phyloP scores from a whole-genome alignment of 768 basidiomycete species.

The Clathrus columnatus region DNA sequence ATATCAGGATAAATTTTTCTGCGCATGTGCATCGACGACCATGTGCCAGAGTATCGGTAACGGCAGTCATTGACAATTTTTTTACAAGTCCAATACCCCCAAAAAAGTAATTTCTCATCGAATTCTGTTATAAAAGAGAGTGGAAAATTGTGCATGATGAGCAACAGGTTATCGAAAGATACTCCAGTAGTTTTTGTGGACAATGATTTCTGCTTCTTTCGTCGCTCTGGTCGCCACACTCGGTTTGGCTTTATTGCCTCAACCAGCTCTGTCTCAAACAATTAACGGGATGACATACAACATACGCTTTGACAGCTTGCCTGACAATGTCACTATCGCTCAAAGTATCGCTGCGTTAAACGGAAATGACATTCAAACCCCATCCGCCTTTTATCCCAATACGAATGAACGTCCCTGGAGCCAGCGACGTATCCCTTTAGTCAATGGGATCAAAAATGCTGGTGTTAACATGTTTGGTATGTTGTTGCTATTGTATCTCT shows the following conservation, averaged over 20 bases:
- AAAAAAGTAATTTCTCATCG: too few relatives aligned
- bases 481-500: neutral
- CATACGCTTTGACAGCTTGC: conserved; percentile 44
- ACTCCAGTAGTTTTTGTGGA: too few relatives aligned
- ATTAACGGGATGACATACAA: conserved; percentile 30
- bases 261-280: neutral
- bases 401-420: conserved; percentile 47
- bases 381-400: conserved; percentile 20
- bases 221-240: neutral
- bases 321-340: conserved; percentile 39
- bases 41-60: too few relatives aligned
- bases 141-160: too few relatives aligned
- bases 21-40: too few relatives aligned
- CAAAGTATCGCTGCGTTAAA: conserved; percentile 32
- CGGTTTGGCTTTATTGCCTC: neutral
- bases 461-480: conserved; percentile 31
- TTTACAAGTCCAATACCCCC: too few relatives aligned
- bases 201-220: neutral
- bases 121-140: too few relatives aligned
- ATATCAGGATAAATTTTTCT: too few relatives aligned
- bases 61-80: too few relatives aligned
- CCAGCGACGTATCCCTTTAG: conserved; percentile 37
- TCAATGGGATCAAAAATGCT: conserved; percentile 33
- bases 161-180: too few relatives aligned
- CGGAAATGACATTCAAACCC: neutral